Evolutionary conservation across 2,329 filamentous ascomycete species (phyloP), one percentile per base, ranked within the genome.

Genomic region (Fusarium redolens): DNA sequence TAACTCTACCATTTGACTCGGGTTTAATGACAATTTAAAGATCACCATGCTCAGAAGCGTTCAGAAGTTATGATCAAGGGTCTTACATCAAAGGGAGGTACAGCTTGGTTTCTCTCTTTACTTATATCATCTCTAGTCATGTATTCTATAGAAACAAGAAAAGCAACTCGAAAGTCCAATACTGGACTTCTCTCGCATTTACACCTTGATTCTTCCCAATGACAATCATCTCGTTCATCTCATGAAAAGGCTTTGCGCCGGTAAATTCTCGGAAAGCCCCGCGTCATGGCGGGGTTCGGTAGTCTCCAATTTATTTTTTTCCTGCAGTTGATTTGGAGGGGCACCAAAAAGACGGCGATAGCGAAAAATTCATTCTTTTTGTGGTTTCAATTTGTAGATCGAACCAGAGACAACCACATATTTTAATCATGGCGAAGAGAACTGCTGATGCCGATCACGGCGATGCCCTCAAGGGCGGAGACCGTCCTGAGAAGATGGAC

Each of bases 401-500:
- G 14, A 45, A 17, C 30, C 44, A 51, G 8, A 68, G 45, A 58
- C 45, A 48, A 44, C 20, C 31, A n/a, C 31, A 28, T 14, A 28
- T 25, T 48, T 35, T 31, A 69, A 67, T 31, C 70, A 91, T 92
- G 90, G 89, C 89, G 62, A 92, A 92, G 81, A 86, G 90, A 60
- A 82, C 85, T 38, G 89, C 88, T 28, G 88, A 89, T 59, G 77
- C 81, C 58, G 84, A 85, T 35, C 81, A 84, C 43, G 84, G 82
- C 50, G 83, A 84, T 41, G 80, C 80, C 38, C 85, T 91, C 75
- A 92, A 92, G 82, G 86, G 86, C 65, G 89, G 90, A 57, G 86
- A 87, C 28, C 88, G 90, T 41, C 89, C 89, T 9, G 89, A 91
- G 71, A 86, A 88, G 69, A 90, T 90, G 87, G 92, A 92, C 66